Conservation (phyloP, 2,329 filamentous ascomycete species). For the Clonostachys solani region DNA sequence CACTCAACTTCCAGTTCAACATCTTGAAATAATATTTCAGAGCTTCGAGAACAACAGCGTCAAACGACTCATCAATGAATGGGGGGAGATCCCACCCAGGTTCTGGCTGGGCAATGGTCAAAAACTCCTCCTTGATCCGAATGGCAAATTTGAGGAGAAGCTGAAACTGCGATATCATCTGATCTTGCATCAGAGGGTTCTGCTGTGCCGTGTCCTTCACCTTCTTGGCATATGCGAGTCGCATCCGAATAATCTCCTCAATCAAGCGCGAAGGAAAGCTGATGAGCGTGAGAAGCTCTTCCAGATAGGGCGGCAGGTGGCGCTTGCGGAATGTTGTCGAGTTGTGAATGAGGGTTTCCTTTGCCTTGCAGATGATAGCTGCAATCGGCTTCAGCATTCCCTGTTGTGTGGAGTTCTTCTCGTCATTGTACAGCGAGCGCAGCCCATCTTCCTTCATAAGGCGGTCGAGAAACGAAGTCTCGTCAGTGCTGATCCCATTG, state of each 20-base stretch:
- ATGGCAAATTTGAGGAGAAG: conserved; percentile 89
- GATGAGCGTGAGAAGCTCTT: conserved; percentile 91
- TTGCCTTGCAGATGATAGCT: conserved; percentile 87
- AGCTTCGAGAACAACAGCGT: conserved; percentile 84
- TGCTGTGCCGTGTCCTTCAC: conserved; percentile 95
- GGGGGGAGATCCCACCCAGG: conserved; percentile 93
- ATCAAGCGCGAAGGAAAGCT: conserved; percentile 96
- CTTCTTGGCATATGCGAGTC: conserved; percentile 85
- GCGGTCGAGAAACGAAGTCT: conserved; percentile 89
- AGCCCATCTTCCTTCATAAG: conserved; percentile 94
- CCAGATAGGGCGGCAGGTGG: conserved; percentile 92
- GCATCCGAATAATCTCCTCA: conserved; percentile 91
- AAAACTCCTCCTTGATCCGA: conserved; percentile 86
- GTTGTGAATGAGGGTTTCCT: conserved; percentile 84
- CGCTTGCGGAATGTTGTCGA: conserved; percentile 80
- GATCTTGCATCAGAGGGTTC: conserved; percentile 89
- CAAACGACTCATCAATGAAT: conserved; percentile 95
- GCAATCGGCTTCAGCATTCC: conserved; percentile 85
- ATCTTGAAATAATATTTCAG: conserved; percentile 98
- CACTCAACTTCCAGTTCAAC: conserved; percentile 94
- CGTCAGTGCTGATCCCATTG: conserved; percentile 73
- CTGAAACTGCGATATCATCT: conserved; percentile 97
- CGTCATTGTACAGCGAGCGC: conserved; percentile 81
- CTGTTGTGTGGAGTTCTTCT: conserved; percentile 38
- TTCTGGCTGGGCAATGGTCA: conserved; percentile 78